Evolutionary conservation across 1,284 basidiomycete genomes (phyloP).

Genomic region (Pyrrhoderma lamaoense): DNA sequence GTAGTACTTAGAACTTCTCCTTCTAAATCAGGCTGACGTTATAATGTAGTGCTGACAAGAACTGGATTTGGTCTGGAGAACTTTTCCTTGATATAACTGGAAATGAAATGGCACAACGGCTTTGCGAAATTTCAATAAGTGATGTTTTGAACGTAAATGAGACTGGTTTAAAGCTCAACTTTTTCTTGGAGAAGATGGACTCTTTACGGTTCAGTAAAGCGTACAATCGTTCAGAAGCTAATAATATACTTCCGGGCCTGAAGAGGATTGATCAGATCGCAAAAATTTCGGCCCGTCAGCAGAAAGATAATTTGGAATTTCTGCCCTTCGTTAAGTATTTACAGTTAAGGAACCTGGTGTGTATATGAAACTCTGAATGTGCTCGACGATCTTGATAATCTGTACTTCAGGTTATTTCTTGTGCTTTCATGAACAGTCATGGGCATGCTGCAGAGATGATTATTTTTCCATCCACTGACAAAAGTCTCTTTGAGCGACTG

Average conservation of each 20-base stretch:
- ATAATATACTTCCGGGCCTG: slow-evolving; percentile 40
- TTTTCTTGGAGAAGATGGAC: slow-evolving; percentile 34
- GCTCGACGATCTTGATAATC: background rate
- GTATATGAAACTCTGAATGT: slow-evolving; percentile 13
- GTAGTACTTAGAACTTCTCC: no score
- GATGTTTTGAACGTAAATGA: slow-evolving; percentile 35
- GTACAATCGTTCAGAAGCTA: slow-evolving; percentile 39
- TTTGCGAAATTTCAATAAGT: slow-evolving; percentile 43
- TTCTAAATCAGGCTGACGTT: no score
- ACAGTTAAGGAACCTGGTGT: slow-evolving; percentile 37
- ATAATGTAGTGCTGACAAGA: slow-evolving; percentile 25
- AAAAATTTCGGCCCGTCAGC: slow-evolving; percentile 33
- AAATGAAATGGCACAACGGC: slow-evolving; percentile 29
- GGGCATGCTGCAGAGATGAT: slow-evolving; percentile 36
- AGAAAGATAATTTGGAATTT: slow-evolving; percentile 35
- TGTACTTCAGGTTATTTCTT: slow-evolving; percentile 39
- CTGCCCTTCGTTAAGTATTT: slow-evolving; percentile 40
- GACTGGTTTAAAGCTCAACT: slow-evolving; percentile 42
- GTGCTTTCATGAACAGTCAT: slow-evolving; percentile 40
- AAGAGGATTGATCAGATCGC: slow-evolving; percentile 45
- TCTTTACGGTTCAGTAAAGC: slow-evolving; percentile 40
- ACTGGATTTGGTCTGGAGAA: slow-evolving; percentile 46
- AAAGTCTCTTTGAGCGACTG: slow-evolving; percentile 25
- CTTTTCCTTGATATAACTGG: slow-evolving; percentile 28
- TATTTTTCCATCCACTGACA: slow-evolving; percentile 34